Conservation (phyloP, 352 stramenopile genomes). For the Achlya hypogyna region DNA sequence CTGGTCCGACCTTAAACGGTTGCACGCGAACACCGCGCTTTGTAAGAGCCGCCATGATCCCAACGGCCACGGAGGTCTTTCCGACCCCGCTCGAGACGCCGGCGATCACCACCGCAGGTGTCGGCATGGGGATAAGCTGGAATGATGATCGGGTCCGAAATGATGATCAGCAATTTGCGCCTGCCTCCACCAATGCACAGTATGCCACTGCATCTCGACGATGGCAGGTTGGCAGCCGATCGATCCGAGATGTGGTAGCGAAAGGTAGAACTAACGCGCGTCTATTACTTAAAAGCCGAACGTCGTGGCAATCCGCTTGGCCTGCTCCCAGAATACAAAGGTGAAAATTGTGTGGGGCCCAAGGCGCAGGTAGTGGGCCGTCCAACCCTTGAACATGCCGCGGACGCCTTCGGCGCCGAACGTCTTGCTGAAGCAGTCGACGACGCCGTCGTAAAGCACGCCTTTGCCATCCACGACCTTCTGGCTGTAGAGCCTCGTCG, state of each 20-base stretch:
- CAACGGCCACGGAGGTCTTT: slow-evolving; percentile 16
- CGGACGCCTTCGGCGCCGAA: slow-evolving; percentile 64
- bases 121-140: not conserved
- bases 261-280: not conserved
- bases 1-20: slow-evolving; percentile 17
- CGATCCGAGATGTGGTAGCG: not conserved
- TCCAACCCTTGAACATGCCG: slow-evolving; percentile 83
- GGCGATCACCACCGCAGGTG: not conserved
- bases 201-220: no score
- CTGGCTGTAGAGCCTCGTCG: slow-evolving; percentile 80
- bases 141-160: no score
- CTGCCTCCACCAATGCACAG: no score
- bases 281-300: slow-evolving; percentile 46
- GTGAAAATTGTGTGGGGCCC: slow-evolving; percentile 81
- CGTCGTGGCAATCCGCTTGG: slow-evolving; percentile 54
- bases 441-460: slow-evolving; percentile 58
- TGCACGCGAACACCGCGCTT: slow-evolving; percentile 12
- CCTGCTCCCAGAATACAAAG: slow-evolving; percentile 81
- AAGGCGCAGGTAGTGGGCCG: slow-evolving; percentile 79
- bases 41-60: slow-evolving; percentile 15
- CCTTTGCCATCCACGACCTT: slow-evolving; percentile 81
- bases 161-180: no score
- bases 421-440: slow-evolving; percentile 76
- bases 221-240: not conserved
- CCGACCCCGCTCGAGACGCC: slow-evolving; percentile 20